phyloP scores from a whole-genome alignment of 768 basidiomycete genomes.

The Panaeolus cyanescens region DNA sequence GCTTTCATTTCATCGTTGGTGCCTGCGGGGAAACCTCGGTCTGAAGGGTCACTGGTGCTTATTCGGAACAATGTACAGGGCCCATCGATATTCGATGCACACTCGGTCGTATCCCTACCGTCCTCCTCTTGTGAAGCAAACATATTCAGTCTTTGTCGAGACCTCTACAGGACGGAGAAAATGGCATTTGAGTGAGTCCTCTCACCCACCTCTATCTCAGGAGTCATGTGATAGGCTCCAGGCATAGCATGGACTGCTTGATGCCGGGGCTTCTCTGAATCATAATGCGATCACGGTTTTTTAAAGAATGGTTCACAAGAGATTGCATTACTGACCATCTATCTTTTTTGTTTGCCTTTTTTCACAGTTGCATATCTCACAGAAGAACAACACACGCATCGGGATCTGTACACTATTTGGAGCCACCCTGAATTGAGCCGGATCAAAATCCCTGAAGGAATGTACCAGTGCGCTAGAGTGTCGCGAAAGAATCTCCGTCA shows the following conservation, averaged over 20 bases:
- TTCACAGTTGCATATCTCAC: neutral
- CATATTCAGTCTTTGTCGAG: conserved; percentile 78
- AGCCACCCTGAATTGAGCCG: neutral
- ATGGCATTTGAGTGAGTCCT: conserved; percentile 74
- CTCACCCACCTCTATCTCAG: too few relatives aligned
- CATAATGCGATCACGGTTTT: too few relatives aligned
- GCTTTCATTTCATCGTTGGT: neutral
- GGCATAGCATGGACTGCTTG: too few relatives aligned
- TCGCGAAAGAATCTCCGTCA: neutral
- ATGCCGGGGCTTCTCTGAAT: too few relatives aligned
- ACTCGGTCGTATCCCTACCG: conserved; percentile 6
- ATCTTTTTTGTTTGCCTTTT: neutral
- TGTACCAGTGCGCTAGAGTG: neutral
- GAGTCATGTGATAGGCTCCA: neutral
- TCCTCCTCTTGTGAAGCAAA: conserved; percentile 65
- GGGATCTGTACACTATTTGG: neutral
- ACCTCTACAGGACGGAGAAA: conserved; percentile 67
- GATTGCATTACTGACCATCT: neutral
- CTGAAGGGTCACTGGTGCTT: neutral
- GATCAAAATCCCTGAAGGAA: neutral
- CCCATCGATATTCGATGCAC: neutral
- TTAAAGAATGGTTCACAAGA: too few relatives aligned
- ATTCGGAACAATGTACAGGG: neutral
- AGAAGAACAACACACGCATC: neutral
- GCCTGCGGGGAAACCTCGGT: neutral